Conservation (phyloP, 495 filamentous ascomycete species). For the Acidiella bohemica region DNA sequence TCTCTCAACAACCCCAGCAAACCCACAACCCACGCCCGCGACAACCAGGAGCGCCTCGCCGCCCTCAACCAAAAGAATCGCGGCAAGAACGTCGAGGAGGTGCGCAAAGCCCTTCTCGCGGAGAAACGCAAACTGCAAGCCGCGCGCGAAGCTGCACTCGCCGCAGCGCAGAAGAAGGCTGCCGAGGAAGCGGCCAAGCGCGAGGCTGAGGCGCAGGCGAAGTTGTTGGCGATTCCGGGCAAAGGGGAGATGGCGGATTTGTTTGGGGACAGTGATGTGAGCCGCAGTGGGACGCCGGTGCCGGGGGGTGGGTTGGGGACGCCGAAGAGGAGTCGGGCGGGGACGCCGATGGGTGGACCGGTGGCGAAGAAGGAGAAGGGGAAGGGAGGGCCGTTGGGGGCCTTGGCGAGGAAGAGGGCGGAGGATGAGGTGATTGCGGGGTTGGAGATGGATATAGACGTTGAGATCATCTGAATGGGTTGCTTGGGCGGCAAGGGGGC, state of each 20-base stretch:
- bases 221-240: conserved; percentile 12
- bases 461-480: conserved; percentile 26
- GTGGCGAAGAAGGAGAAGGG: conserved; percentile 21
- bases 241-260: conserved; percentile 23
- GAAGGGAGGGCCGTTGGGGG: conserved; percentile 18
- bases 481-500: background rate
- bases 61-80: conserved; percentile 67
- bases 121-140: conserved; percentile 38
- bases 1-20: conserved; percentile 34
- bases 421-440: conserved; percentile 31
- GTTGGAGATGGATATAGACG: conserved; percentile 33
- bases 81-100: conserved; percentile 60
- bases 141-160: conserved; percentile 15
- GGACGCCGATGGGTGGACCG: conserved; percentile 19
- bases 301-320: conserved; percentile 30
- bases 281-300: conserved; percentile 36
- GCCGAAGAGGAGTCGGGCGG: conserved; percentile 22
- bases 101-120: conserved; percentile 70
- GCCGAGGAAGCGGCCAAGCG: conserved; percentile 22
- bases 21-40: conserved; percentile 12
- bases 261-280: conserved; percentile 31
- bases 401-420: conserved; percentile 26
- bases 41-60: conserved; percentile 61
- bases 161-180: conserved; percentile 26
- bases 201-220: conserved; percentile 23